phyloP scores from a whole-genome alignment of 2,329 filamentous ascomycete genomes.

The Penicillium sp. region DNA sequence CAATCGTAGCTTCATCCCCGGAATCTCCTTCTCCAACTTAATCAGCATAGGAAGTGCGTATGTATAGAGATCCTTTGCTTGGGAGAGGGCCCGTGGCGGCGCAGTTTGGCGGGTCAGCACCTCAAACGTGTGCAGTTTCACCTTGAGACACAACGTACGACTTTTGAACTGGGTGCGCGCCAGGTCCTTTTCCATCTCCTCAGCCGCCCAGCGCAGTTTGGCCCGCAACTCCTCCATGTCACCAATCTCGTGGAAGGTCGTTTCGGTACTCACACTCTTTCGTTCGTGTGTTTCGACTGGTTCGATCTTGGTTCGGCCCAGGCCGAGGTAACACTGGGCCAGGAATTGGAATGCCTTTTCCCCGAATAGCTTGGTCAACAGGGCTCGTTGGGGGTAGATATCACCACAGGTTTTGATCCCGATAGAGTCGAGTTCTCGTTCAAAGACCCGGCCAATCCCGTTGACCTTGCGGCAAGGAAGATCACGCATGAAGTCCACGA shows the following conservation, averaged over 20 bases:
- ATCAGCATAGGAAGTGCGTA: conserved; percentile 79
- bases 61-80: conserved; percentile 81
- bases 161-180: conserved; percentile 80
- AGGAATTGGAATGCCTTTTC: conserved; percentile 90
- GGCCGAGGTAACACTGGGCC: conserved; percentile 79
- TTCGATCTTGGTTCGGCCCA: conserved; percentile 82
- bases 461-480: conserved; percentile 90
- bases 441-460: conserved; percentile 90
- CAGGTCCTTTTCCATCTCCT: conserved; percentile 86
- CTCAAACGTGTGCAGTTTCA: conserved; percentile 94
- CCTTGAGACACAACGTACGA: conserved; percentile 86
- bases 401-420: conserved; percentile 89
- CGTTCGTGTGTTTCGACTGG: conserved; percentile 88
- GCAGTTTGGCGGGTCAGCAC: conserved; percentile 82
- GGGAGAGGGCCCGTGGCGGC: conserved; percentile 70
- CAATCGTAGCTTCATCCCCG: conserved; percentile 76
- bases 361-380: conserved; percentile 78
- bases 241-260: conserved; percentile 82
- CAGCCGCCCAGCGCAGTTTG: conserved; percentile 79
- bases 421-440: conserved; percentile 85
- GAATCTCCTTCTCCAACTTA: conserved; percentile 83
- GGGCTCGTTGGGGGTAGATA: conserved; percentile 75
- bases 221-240: conserved; percentile 70
- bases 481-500: conserved; percentile 84
- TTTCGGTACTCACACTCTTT: conserved; percentile 92